Evolutionary conservation across 768 basidiomycete species (phyloP).

Genomic region (Dioszegia crocea): DNA sequence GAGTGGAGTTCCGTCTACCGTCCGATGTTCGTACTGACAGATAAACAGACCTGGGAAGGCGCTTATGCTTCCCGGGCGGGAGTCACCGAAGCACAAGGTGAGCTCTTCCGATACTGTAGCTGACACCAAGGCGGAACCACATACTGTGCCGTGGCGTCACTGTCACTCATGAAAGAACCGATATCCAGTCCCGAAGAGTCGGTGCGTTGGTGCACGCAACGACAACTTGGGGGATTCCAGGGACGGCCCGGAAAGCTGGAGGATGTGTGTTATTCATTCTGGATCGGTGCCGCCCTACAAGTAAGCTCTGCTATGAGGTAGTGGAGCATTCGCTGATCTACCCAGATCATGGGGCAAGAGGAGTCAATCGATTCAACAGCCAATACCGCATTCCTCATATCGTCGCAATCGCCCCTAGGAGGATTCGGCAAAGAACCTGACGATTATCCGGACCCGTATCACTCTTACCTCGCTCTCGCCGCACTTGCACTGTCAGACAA

Average conservation of each 20-base stretch:
- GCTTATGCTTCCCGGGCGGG: slow-evolving; percentile 79
- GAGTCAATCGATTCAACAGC: slow-evolving; percentile 59
- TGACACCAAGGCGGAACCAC: slow-evolving; percentile 73
- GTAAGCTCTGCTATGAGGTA: slow-evolving; percentile 52
- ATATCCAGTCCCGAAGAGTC: slow-evolving; percentile 55
- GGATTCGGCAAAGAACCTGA: slow-evolving; percentile 81
- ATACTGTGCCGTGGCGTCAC: slow-evolving; percentile 79
- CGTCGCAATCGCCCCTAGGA: slow-evolving; percentile 81
- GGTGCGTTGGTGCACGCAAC: slow-evolving; percentile 70
- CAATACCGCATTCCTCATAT: slow-evolving; percentile 63
- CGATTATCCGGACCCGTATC: slow-evolving; percentile 87
- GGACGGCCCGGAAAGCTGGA: slow-evolving; percentile 82
- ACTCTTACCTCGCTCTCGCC: slow-evolving; percentile 86
- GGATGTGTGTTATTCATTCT: slow-evolving; percentile 96
- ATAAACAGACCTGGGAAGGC: slow-evolving; percentile 76
- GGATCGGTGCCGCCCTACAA: slow-evolving; percentile 76
- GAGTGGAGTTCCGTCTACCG: slow-evolving; percentile 26
- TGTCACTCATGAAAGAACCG: slow-evolving; percentile 54
- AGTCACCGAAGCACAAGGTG: slow-evolving; percentile 76
- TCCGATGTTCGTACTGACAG: neutral
- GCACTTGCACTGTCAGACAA: slow-evolving; percentile 61
- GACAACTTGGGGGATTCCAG: slow-evolving; percentile 79
- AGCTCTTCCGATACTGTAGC: slow-evolving; percentile 20
- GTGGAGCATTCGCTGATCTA: neutral
- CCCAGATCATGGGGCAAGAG: slow-evolving; percentile 65